phyloP scores from a whole-genome alignment of 148 eudicot genomes.

The Silene conica region DNA sequence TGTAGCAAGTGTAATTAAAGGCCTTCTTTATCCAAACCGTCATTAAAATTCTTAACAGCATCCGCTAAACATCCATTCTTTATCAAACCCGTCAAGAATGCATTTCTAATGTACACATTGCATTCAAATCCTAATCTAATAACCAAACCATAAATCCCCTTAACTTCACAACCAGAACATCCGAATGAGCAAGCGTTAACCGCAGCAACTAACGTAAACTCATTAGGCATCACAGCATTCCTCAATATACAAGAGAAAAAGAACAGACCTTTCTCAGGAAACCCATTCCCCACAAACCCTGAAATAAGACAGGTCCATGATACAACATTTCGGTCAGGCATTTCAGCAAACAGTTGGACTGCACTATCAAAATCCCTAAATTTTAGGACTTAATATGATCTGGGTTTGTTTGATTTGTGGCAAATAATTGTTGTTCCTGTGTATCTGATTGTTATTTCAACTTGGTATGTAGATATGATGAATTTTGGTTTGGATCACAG shows the following conservation, averaged over 20 bases:
- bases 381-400: too few relatives aligned
- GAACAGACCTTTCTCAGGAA: conserved; percentile 29
- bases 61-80: conserved; percentile 32
- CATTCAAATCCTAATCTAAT: conserved; percentile 44
- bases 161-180: conserved; percentile 20
- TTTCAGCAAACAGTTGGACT: conserved; percentile 59
- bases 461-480: too few relatives aligned
- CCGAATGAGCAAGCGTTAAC: conserved; percentile 50
- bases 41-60: conserved; percentile 42
- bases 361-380: conserved; percentile 37
- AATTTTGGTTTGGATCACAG: too few relatives aligned
- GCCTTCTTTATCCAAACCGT: conserved; percentile 36
- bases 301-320: conserved; percentile 58
- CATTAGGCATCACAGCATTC: conserved; percentile 39
- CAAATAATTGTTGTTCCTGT: too few relatives aligned
- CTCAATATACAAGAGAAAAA: conserved; percentile 43
- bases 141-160: conserved; percentile 42
- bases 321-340: conserved; percentile 52
- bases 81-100: conserved; percentile 44
- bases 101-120: conserved; percentile 41
- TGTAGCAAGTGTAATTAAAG: too few relatives aligned
- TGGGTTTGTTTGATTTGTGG: too few relatives aligned
- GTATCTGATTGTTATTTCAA: too few relatives aligned
- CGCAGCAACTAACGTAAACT: conserved; percentile 47
- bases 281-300: conserved; percentile 45